Evolutionary conservation across 169 alveolate species (phyloP).

Genomic region (Plasmodium blacklocki): DNA sequence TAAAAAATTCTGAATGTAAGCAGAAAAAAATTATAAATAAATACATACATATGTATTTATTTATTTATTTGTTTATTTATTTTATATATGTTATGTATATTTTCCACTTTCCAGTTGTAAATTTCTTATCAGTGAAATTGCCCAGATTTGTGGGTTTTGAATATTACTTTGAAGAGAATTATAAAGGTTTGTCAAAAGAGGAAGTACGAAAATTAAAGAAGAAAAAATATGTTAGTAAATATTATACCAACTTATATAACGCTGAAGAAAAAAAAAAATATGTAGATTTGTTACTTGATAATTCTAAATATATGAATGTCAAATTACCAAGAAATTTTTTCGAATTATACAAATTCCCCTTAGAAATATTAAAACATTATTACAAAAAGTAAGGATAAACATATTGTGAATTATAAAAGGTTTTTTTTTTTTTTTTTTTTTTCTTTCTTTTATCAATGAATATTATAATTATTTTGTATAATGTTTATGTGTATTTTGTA

Average conservation of each 20-base stretch:
- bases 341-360: slow-evolving; percentile 59
- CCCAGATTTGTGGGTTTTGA: slow-evolving; percentile 74
- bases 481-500: not conserved
- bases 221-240: slow-evolving; percentile 63
- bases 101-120: slow-evolving; percentile 3
- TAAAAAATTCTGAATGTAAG: slow-evolving; percentile 44
- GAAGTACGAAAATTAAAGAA: slow-evolving; percentile 42
- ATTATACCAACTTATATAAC: slow-evolving; percentile 47
- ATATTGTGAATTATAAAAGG: not conserved
- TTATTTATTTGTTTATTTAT: no score
- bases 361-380: slow-evolving; percentile 33
- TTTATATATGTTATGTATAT: not conserved
- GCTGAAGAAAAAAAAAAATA: slow-evolving; percentile 36
- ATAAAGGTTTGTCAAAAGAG: slow-evolving; percentile 48
- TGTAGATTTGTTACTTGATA: slow-evolving; percentile 56
- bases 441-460: not conserved
- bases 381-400: slow-evolving; percentile 56
- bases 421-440: not conserved
- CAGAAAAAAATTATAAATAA: not conserved
- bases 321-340: slow-evolving; percentile 38
- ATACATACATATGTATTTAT: no score
- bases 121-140: slow-evolving; percentile 52
- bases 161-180: slow-evolving; percentile 67
- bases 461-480: not conserved
- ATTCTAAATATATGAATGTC: slow-evolving; percentile 72